Conservation (phyloP, 805 yeast species). For the Pichia membranifaciens region DNA sequence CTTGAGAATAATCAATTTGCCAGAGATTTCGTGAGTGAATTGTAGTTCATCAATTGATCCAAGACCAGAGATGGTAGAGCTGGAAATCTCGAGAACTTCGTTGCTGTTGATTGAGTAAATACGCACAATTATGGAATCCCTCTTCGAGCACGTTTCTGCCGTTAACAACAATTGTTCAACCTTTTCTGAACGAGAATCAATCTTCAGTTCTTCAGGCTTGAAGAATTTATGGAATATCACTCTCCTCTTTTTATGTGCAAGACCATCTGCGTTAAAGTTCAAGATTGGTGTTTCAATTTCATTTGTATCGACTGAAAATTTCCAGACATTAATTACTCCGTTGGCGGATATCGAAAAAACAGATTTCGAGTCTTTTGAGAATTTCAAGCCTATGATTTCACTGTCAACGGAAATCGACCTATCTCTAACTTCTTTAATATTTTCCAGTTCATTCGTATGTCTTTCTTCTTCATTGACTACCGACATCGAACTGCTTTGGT, state of each 20-base stretch:
- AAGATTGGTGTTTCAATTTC: slow-evolving; percentile 10
- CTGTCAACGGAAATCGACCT: slow-evolving; percentile 24
- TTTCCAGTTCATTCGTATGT: slow-evolving; percentile 27
- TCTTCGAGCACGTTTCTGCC: slow-evolving; percentile 17
- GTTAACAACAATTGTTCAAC: slow-evolving; percentile 21
- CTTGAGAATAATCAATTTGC: slow-evolving; percentile 26
- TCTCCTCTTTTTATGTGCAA: slow-evolving; percentile 10
- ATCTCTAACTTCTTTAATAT: slow-evolving; percentile 30
- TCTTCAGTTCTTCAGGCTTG: slow-evolving; percentile 22
- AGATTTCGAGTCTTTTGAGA: slow-evolving; percentile 24
- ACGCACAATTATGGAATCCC: slow-evolving; percentile 21
- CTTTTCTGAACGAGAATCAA: slow-evolving; percentile 18
- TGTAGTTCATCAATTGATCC: slow-evolving; percentile 11
- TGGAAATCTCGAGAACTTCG: slow-evolving; percentile 26
- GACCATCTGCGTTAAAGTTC: slow-evolving; percentile 10
- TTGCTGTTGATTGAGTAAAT: slow-evolving; percentile 24
- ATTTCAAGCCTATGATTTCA: slow-evolving; percentile 23
- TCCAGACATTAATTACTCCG: slow-evolving; percentile 28
- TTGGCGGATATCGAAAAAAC: slow-evolving; percentile 29
- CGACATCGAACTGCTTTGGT: slow-evolving; percentile 20
- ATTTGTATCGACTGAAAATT: slow-evolving; percentile 14
- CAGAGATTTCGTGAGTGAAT: slow-evolving; percentile 26
- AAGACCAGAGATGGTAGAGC: slow-evolving; percentile 22
- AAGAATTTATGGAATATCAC: slow-evolving; percentile 25
- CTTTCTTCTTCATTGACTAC: slow-evolving; percentile 28